Conservation (phyloP, 768 basidiomycete species). For the Leccinellum luteum region DNA sequence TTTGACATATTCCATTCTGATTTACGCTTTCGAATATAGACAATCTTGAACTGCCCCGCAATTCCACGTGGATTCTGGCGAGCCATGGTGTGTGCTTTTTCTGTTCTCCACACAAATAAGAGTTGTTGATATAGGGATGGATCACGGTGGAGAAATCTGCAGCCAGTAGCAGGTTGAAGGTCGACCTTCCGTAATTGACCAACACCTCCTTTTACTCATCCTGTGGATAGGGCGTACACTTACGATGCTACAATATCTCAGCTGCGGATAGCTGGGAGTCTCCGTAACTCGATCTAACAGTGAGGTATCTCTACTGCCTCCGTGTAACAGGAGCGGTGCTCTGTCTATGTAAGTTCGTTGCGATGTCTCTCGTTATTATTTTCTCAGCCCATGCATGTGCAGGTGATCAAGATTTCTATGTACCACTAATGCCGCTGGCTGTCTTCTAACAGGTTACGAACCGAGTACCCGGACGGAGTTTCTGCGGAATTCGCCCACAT, state of each 20-base stretch:
- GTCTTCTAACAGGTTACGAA: no score
- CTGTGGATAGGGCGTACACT: background rate
- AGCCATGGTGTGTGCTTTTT: conserved; percentile 13
- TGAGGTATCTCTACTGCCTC: background rate
- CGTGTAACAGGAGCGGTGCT: background rate
- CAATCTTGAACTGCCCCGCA: conserved; percentile 15
- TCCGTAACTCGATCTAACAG: background rate
- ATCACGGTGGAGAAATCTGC: background rate
- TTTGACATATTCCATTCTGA: conserved; percentile 28
- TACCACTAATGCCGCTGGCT: no score
- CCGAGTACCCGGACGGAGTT: no score
- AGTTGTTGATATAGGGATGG: background rate
- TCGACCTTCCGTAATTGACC: conserved; percentile 10
- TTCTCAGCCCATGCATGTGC: no score
- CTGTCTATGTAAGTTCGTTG: background rate
- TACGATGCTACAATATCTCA: background rate
- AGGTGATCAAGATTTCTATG: no score
- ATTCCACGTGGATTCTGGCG: conserved; percentile 16
- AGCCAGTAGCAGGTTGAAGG: conserved; percentile 4
- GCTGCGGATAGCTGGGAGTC: background rate
- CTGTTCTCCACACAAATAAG: background rate
- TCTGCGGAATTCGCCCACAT: no score
- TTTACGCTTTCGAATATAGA: conserved; percentile 22
- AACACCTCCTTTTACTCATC: conserved; percentile 13
- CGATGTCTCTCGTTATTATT: background rate